Base-by-base conservation (phyloP, 805 yeast genomes). In the Soucietia sequanensis region DNA sequence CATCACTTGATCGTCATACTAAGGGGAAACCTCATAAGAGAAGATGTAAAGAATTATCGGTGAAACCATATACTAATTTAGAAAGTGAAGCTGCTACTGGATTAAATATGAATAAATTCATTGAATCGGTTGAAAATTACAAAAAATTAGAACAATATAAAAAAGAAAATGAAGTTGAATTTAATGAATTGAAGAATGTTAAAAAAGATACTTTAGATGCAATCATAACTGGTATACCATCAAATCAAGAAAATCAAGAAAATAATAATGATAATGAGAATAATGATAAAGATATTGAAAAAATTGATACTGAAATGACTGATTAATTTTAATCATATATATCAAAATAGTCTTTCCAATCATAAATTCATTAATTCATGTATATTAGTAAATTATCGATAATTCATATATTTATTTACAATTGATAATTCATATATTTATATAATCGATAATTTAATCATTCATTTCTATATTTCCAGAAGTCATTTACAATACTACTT, bases 41-140 rank as follows among this genome's bases (percentile, higher is more conserved):
- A 60, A 72, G 96, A 55, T 83, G 85, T 17, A 85, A 81, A 58
- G 84, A 78, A 26, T 68, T 93, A 48, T 77, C 75, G 38, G 78
- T 71, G 31, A 83, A 81, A 34, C 97, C 97, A 6, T 91, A 91
- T 56, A 80, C 96, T 4, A 82, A 78, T 36, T 77, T 84, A 41
- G 98, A 91, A 54, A 82, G 95, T 25, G 89, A 88, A 51, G 96
- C 96, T 21, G 97, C 95, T 2, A 76, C 84, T 0, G 98, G 98
- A 3, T 66, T 74, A 12, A 82, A 87, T 55, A 66, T 91, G 50
- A 71, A 72, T 33, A 81, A 76, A 56, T 90, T 79, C 56, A 55
- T 82, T 50, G 67, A 71, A 34, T 70, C 77, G 33, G 90, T 83
- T 14, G 81, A 82, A 41, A 65, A 73, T 41, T 78, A 80, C 50